phyloP scores from a whole-genome alignment of 352 stramenopile genomes.

The Phytophthora pistaciae region DNA sequence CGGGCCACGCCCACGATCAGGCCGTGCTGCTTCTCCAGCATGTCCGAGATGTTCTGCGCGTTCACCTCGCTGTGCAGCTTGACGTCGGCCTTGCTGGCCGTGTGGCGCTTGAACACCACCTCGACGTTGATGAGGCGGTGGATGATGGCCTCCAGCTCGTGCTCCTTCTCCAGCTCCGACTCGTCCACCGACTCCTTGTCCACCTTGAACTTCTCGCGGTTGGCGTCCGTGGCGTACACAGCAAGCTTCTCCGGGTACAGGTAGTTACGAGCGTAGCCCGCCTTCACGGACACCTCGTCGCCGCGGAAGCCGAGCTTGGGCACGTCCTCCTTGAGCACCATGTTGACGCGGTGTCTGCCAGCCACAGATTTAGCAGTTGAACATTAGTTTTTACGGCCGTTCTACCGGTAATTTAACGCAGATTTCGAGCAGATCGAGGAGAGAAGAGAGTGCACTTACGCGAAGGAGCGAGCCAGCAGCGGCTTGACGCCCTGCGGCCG shows the following conservation, averaged over 20 bases:
- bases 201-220: slow-evolving; percentile 89
- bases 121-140: slow-evolving; percentile 65
- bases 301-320: slow-evolving; percentile 88
- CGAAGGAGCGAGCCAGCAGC: slow-evolving; percentile 66
- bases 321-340: slow-evolving; percentile 90
- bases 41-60: slow-evolving; percentile 87
- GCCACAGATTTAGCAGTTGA: slow-evolving; percentile 9
- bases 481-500: slow-evolving; percentile 55
- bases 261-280: slow-evolving; percentile 95
- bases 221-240: slow-evolving; percentile 93
- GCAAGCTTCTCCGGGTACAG: slow-evolving; percentile 95
- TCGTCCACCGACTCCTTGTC: slow-evolving; percentile 68
- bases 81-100: slow-evolving; percentile 61
- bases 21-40: slow-evolving; percentile 85
- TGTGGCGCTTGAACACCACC: slow-evolving; percentile 87
- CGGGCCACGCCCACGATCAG: slow-evolving; percentile 85
- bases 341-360: slow-evolving; percentile 80
- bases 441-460: slow-evolving; percentile 43
- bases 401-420: slow-evolving; percentile 5
- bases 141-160: slow-evolving; percentile 70
- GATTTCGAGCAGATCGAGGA: slow-evolving; percentile 4
- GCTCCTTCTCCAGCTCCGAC: slow-evolving; percentile 62
- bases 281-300: slow-evolving; percentile 93
- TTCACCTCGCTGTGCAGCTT: slow-evolving; percentile 78
- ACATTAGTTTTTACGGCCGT: slow-evolving; percentile 1